Base-by-base conservation (phyloP, 129 eudicot genomes). In the Artemisia annua region DNA sequence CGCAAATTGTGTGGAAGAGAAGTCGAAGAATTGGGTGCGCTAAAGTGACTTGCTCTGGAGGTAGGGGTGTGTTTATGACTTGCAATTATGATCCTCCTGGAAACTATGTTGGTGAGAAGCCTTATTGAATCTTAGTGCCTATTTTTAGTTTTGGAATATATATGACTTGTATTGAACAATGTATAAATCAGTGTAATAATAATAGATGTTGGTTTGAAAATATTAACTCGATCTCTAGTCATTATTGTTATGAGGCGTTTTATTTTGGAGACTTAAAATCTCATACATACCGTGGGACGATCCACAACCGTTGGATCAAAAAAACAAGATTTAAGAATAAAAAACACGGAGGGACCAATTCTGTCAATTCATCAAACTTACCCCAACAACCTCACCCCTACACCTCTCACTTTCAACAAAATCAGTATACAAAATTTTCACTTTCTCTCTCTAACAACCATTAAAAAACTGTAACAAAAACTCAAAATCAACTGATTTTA, bases 81-180 rank as follows among this genome's bases (percentile, higher is more conserved):
- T 92, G 97, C 54, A 87, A 85, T 49, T 92, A 91, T 78, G 88
- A 91, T 63, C 97, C 97, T 24, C 96, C 96, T 1, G 97, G 97
- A 19, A 89, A 91, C 62, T 91, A 81, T 67, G 35, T 84, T 48
- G 97, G 97, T 43, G 87, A 85, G 73, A 91, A 73, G 83, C 97
- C 97, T 78, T 91, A 88, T 17, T 91, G 66, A 89, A n/a, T 43
- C 30, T 75, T 66, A 17, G 56, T n/a, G 44, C 10, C 30, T 66
- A 49, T 63, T 63, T n/a, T 70, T n/a, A 63, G 18, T 55, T 72
- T 17, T 19, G 43, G 66, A 10, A 28, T 30, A 12, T 48, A 51
- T 49, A 26, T 15, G 5, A 28, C 12, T 53, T 39, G 4, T 63
- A 64, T 26, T 20, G 28, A 64, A 30, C 52, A 12, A 20, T 78